A percentile compares a stretch with the other conserved stretches of the same genome.
phyloP scores from a whole-genome alignment of 2,329 filamentous ascomycete genomes.

The Microcyclospora tardicrescens region DNA sequence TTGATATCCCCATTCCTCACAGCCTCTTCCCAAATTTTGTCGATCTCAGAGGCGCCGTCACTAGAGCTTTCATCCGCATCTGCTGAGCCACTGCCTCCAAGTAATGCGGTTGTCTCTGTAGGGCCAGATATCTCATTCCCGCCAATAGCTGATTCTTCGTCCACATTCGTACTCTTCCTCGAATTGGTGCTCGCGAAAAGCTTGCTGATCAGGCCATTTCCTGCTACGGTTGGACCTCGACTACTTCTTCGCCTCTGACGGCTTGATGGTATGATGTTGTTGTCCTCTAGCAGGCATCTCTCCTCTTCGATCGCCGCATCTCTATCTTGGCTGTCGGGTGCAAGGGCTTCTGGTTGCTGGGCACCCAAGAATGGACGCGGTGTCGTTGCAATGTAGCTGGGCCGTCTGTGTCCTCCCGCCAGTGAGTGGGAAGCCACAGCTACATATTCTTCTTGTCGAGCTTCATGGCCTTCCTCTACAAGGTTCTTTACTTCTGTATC shows the following conservation, averaged over 20 bases:
- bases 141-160: conserved; percentile 12
- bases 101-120: conserved; percentile 37
- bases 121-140: conserved; percentile 5
- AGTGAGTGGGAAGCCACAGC: conserved; percentile 33
- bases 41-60: conserved; percentile 42
- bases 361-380: conserved; percentile 57
- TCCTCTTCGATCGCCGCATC: conserved; percentile 44
- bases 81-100: conserved; percentile 26
- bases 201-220: conserved; percentile 5
- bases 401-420: conserved; percentile 58
- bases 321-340: conserved; percentile 35
- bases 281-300: conserved; percentile 45
- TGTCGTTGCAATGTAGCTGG: conserved; percentile 62
- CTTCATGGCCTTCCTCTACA: conserved; percentile 7
- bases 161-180: conserved; percentile 19
- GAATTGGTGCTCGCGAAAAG: conserved; percentile 9
- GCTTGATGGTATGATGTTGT: conserved; percentile 44
- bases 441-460: conserved; percentile 6
- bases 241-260: conserved; percentile 26
- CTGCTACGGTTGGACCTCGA: conserved; percentile 8
- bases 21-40: conserved; percentile 73
- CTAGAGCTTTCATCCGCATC: conserved; percentile 32
- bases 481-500: conserved; percentile 11
- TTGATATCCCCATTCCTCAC: conserved; percentile 68
- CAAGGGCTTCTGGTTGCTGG: conserved; percentile 33